Evolutionary conservation across 169 alveolate genomes (phyloP), one percentile per base, ranked within the genome.

Genomic region (Plasmodium ovale): DNA sequence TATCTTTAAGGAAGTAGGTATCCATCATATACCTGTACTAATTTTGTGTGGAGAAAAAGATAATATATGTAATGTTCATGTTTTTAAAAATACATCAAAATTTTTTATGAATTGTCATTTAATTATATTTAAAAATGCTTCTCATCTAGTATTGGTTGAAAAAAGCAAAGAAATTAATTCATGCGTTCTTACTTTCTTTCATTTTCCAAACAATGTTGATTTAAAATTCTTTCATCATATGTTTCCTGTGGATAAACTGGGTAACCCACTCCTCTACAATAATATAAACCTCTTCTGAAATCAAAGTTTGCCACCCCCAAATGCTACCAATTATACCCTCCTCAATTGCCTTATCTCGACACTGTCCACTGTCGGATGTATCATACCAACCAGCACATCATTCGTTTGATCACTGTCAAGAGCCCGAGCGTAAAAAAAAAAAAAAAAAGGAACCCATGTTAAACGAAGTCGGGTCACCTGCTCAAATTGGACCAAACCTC

Each of bases 1-100:
- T 21, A 77, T 92, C 21, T 94, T 91, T 70, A 68, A 89, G 65
- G 93, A 90, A 25, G 96, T 94, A 9, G 91, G 91, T 3, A 42
- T 84, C 1, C 16, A 69, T 47, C 27, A 67, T 27, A 68, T 84
- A 33, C 91, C 84, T 3, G 91, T 84, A 37, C 21, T 84, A 21
- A 54, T 84, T 39, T 25, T 84, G 44, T 65, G 91, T 37, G 91
- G 91, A 2, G 87, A 84, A 29, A 84, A 84, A 16, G 91, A 84
- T 71, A 51, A 51, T 71, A 68, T 84, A n/a, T 84, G 91, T 68
- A 84, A 49, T 59, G 29, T 25, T 14, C 62, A 69, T 27, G 91
- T 84, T 33, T 69, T 84, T 31, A 67, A 84, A 71, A 84, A 84
- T 47, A 39, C 73, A n/a, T 53, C 73, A 2, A 84, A 68, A 39